Conservation (phyloP, 208 protist species). For the Endotrypanum monterogeii region DNA sequence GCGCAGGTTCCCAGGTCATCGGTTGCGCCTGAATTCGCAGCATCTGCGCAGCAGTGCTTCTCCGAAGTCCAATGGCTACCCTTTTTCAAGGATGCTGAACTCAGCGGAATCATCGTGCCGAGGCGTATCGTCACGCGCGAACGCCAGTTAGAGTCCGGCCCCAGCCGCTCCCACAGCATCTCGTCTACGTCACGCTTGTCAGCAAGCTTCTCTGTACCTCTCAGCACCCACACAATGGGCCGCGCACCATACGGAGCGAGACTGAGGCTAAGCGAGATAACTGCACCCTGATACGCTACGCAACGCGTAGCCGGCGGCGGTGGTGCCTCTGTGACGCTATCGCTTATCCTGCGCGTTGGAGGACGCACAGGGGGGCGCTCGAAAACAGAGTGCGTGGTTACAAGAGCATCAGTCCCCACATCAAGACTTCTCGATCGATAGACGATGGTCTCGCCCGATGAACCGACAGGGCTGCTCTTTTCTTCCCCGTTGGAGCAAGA, state of each 20-base stretch:
- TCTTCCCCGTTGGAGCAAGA: background rate
- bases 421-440: constrained; percentile 10
- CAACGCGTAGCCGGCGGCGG: constrained; percentile 20
- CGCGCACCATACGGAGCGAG: constrained; percentile 55
- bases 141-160: constrained; percentile 24
- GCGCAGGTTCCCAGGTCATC: constrained; percentile 34
- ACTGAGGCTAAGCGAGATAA: constrained; percentile 15
- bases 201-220: constrained; percentile 8
- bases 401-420: background rate
- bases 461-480: background rate
- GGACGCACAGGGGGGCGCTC: constrained; percentile 10
- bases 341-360: constrained; percentile 12
- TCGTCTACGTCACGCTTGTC: constrained; percentile 14
- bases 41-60: background rate
- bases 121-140: constrained; percentile 9
- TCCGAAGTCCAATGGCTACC: background rate
- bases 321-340: background rate
- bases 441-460: background rate
- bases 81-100: background rate
- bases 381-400: background rate
- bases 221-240: constrained; percentile 56
- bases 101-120: background rate
- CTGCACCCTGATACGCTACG: background rate
- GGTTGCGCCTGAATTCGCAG: background rate
- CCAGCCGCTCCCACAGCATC: constrained; percentile 11